Conservation (phyloP, 2,329 filamentous ascomycete species). For the Lecanosticta acicola region DNA sequence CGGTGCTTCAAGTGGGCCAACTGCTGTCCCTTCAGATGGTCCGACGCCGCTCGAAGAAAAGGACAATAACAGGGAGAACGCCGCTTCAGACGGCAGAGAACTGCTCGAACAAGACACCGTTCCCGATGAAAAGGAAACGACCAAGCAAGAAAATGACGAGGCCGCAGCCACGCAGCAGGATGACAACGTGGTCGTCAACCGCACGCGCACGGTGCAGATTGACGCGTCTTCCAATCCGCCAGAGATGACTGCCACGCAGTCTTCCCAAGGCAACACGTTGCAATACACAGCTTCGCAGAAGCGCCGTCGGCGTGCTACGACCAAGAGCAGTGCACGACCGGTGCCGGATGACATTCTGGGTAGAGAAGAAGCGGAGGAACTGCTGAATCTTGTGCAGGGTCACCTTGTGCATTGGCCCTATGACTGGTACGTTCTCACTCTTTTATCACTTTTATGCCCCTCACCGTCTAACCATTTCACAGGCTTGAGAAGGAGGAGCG, state of each 20-base stretch:
- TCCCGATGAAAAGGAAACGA: conserved; percentile 10
- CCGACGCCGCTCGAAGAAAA: conserved; percentile 26
- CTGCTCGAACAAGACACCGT: background rate
- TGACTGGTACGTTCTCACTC: conserved; percentile 59
- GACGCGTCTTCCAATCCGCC: conserved; percentile 23
- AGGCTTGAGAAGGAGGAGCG: conserved; percentile 82
- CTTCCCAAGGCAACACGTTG: conserved; percentile 9
- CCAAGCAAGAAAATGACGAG: conserved; percentile 26
- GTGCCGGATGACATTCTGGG: conserved; percentile 69
- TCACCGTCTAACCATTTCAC: conserved; percentile 15
- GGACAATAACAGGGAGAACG: conserved; percentile 8
- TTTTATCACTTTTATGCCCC: background rate
- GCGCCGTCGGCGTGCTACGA: conserved; percentile 62
- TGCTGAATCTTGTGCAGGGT: conserved; percentile 78
- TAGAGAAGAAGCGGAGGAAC: conserved; percentile 69
- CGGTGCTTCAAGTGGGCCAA: conserved; percentile 23
- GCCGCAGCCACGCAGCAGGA: conserved; percentile 28
- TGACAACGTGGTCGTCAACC: conserved; percentile 30
- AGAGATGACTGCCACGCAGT: conserved; percentile 28
- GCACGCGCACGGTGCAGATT: conserved; percentile 32
- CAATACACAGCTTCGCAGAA: conserved; percentile 44
- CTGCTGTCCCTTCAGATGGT: conserved; percentile 27
- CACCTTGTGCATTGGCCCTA: conserved; percentile 90
- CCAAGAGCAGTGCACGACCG: conserved; percentile 60
- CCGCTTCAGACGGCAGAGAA: background rate